phyloP scores from a whole-genome alignment of 2,329 filamentous ascomycete genomes.

The Rhexocercosporidium sp. region DNA sequence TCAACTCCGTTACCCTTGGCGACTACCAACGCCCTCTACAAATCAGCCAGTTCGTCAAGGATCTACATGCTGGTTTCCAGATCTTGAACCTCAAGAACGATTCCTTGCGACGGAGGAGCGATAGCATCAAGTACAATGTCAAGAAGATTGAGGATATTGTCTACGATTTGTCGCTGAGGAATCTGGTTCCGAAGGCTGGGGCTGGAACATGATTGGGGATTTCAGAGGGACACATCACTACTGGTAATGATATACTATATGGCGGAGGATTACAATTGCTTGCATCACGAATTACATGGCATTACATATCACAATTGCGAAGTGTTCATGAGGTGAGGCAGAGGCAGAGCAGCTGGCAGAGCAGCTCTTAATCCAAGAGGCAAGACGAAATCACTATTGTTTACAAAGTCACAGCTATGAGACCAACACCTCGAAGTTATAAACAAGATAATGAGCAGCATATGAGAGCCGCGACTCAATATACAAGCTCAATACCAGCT shows the following conservation, averaged over 20 bases:
- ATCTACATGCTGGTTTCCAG: conserved; percentile 95
- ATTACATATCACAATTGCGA: neutral
- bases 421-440: neutral
- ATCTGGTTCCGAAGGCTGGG: conserved; percentile 64
- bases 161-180: conserved; percentile 89
- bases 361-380: neutral
- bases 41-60: conserved; percentile 92
- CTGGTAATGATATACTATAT: neutral
- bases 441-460: neutral
- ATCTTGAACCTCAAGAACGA: conserved; percentile 98
- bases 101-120: conserved; percentile 81
- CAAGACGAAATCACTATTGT: neutral
- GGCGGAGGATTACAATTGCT: neutral
- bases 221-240: neutral
- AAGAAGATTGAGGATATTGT: conserved; percentile 99
- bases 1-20: conserved; percentile 91
- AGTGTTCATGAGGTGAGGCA: neutral
- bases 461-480: neutral
- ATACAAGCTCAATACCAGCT: neutral
- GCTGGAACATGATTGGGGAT: conserved; percentile 14
- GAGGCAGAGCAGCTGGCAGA: neutral
- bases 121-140: conserved; percentile 95
- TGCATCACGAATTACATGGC: neutral
- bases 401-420: neutral
- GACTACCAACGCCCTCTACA: conserved; percentile 85